Evolutionary conservation across 1,284 basidiomycete species (phyloP).

Genomic region (Violaceomyces palustris): DNA sequence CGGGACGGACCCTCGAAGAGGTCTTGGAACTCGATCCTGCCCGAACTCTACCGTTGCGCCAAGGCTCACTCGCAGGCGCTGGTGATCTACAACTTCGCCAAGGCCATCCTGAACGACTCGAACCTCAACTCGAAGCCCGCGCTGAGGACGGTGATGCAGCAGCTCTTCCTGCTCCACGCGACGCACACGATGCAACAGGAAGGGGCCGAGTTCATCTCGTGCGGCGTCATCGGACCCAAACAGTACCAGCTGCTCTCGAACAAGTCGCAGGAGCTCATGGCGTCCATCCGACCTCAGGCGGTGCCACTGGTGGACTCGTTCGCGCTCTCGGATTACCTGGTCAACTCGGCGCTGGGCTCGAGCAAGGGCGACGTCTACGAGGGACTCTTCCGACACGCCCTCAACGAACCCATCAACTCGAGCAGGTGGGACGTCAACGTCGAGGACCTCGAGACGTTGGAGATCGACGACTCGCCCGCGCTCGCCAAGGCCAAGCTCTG

Average conservation of each 20-base stretch:
- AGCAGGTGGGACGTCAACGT: conserved; percentile 52
- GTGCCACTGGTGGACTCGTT: conserved; percentile 48
- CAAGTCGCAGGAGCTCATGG: conserved; percentile 51
- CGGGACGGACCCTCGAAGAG: conserved; percentile 50
- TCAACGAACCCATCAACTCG: conserved; percentile 38
- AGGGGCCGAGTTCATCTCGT: conserved; percentile 53
- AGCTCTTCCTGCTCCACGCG: conserved; percentile 36
- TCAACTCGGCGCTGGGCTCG: conserved; percentile 53
- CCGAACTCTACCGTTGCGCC: conserved; percentile 53
- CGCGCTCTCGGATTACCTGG: conserved; percentile 51
- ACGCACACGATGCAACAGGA: conserved; percentile 45
- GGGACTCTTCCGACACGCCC: conserved; percentile 47
- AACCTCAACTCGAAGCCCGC: conserved; percentile 51
- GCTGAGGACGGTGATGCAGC: conserved; percentile 52
- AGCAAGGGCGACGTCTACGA: conserved; percentile 52
- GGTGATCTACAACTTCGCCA: conserved; percentile 53
- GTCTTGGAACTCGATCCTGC: conserved; percentile 53
- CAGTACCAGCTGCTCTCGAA: conserved; percentile 51
- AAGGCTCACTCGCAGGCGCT: conserved; percentile 34
- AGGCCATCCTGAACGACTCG: conserved; percentile 52
- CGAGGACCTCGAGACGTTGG: conserved; percentile 40
- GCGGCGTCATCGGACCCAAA: conserved; percentile 50
- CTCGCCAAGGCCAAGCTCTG: too few species aligned
- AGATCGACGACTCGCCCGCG: too few species aligned
- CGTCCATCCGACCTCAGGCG: conserved; percentile 51